Base-by-base conservation (phyloP, 2,329 filamentous ascomycete species). In the Clonostachys rhizophaga region DNA sequence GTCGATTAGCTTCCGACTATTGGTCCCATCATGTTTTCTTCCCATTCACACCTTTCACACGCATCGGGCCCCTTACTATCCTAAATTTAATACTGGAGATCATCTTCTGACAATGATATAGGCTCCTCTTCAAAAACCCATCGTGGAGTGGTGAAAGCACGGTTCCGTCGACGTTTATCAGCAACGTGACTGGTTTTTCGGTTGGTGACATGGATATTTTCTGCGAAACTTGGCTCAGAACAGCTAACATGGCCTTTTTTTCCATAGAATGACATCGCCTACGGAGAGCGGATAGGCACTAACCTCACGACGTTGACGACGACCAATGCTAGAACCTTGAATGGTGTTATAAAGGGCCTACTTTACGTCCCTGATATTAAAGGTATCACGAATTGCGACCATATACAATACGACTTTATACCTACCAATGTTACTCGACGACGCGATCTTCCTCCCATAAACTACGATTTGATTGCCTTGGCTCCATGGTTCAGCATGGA, bases 401-500 rank as follows among this genome's bases (percentile, higher is more conserved):
- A 81, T 14, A 66, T 78, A 42, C 81, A 86, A 40, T 75, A 75
- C 39, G 65, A 76, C n/a, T 83, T 86, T 55, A 76, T 96, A 9
- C 89, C 91, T 2, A 56, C 64, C 36, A 91, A 94, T 63, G 89
- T 83, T 47, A 95, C 89, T 12, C 81, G 86, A 14, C 77, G 80
- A 55, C 63, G 67, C n/a, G 77, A 94, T 57, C 78, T 96, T 1
- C 83, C 83, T 1, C 71, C 75, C 1, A 76, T 77, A 43, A 82
- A 87, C 54, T 90, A 89, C 63, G 83, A 86, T 47, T 73, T 91
- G 45, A 81, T 96, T 55, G 91, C 87, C 30, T 70, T 96, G 46
- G 91, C 89, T 20, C 92, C 92, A 30, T 97, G 92, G 91, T 82
- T 90, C 56, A 87, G 78, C 51, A 70, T 76, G 8, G 70, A 81